These are phyloP conservation scores for Suhomyces bribrorum DNA, from an alignment of 1,139 yeast genomes.

Conservation along the genomic window DNA sequence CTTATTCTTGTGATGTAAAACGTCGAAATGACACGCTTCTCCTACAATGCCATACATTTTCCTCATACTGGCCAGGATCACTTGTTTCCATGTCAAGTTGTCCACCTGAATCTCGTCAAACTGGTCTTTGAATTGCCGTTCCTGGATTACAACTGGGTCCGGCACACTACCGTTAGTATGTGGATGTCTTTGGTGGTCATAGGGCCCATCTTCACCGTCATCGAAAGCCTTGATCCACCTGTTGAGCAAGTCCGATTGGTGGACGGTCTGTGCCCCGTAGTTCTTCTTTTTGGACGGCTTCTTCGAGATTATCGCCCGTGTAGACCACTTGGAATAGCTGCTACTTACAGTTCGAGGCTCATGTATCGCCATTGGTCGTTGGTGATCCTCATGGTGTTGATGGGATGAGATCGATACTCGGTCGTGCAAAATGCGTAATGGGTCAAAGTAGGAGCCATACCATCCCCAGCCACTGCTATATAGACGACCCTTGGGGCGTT, in stretches of 20 bases:
- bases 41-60: conserved; percentile 43
- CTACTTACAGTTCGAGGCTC: conserved; percentile 19
- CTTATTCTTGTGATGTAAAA: conserved; percentile 25
- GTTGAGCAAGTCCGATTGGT: too few species aligned
- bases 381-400: background rate
- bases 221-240: too few species aligned
- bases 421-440: background rate
- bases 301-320: too few species aligned
- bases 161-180: conserved; percentile 17
- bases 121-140: conserved; percentile 10
- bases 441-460: too few species aligned
- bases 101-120: conserved; percentile 26
- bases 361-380: conserved; percentile 18
- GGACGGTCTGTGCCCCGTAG: too few species aligned
- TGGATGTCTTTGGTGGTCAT: too few species aligned
- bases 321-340: too few species aligned
- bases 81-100: conserved; percentile 42
- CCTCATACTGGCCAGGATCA: conserved; percentile 32
- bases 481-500: too few species aligned
- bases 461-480: background rate
- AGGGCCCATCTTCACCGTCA: too few species aligned
- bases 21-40: conserved; percentile 41
- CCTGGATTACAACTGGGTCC: conserved; percentile 17
- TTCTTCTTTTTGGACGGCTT: too few species aligned
- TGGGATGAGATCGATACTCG: conserved; percentile 1